Conservation (phyloP, 2,329 filamentous ascomycete species). For the Xylaria hypoxylon region DNA sequence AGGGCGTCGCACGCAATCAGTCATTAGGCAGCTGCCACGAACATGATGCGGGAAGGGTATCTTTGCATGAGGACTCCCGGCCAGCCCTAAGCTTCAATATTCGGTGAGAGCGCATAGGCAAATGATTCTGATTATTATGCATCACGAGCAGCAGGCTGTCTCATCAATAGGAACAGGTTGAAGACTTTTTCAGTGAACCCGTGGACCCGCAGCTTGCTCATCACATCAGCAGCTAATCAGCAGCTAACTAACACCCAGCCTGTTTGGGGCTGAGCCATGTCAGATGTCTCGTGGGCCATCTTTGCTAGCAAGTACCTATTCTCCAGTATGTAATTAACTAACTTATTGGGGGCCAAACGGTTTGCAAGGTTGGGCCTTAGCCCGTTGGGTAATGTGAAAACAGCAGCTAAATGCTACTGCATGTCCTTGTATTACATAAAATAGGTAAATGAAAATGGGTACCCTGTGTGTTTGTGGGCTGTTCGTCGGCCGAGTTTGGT, state of each 20-base stretch:
- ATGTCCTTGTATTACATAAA: background rate
- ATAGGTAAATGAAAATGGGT: background rate
- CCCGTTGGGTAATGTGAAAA: slow-evolving; percentile 17
- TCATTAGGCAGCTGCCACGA: slow-evolving; percentile 25
- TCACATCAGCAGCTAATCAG: slow-evolving; percentile 9
- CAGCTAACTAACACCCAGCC: slow-evolving; percentile 12
- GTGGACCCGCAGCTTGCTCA: slow-evolving; percentile 24
- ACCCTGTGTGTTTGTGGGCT: background rate
- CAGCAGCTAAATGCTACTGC: too few species aligned
- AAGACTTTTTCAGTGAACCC: slow-evolving; percentile 9
- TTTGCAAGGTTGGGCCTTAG: slow-evolving; percentile 22
- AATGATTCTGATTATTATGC: slow-evolving; percentile 4
- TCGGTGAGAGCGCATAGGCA: slow-evolving; percentile 20
- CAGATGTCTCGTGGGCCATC: slow-evolving; percentile 28
- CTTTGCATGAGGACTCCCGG: slow-evolving; percentile 15
- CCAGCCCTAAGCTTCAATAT: background rate
- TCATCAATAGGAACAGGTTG: slow-evolving; percentile 17
- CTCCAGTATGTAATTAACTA: slow-evolving; percentile 7
- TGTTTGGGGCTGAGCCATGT: slow-evolving; percentile 31
- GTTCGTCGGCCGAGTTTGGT: slow-evolving; percentile 12
- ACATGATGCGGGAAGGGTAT: slow-evolving; percentile 14
- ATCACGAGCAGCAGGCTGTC: slow-evolving; percentile 37
- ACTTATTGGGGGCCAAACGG: slow-evolving; percentile 10
- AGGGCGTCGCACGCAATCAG: slow-evolving; percentile 1
- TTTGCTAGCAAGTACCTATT: background rate